Percentiles rank a stretch among this genome's conserved stretches.
phyloP scores from a whole-genome alignment of 257 asterid genomes.

The Solanum chaucha region DNA sequence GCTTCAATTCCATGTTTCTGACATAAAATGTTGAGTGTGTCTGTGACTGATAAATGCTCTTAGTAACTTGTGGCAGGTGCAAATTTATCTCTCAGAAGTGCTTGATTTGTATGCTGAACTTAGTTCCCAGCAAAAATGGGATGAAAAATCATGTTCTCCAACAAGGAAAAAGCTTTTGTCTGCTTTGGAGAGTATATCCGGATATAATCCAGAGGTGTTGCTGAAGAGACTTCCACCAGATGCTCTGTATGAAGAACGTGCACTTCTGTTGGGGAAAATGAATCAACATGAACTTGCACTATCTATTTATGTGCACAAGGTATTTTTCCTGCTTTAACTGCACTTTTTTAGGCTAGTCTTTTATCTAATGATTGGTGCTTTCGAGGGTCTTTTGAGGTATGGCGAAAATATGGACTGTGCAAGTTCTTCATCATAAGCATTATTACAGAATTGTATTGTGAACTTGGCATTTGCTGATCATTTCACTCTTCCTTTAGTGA shows the following conservation, averaged over 20 bases:
- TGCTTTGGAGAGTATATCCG: conserved; percentile 79
- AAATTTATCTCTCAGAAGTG: conserved; percentile 91
- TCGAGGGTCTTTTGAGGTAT: not conserved
- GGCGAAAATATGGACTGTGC: not conserved
- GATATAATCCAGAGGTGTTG: conserved; percentile 75
- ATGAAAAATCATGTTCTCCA: conserved; percentile 68
- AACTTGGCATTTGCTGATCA: not conserved
- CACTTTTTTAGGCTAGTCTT: not conserved
- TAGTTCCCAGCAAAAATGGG: conserved; percentile 77
- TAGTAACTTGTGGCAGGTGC: conserved; percentile 48
- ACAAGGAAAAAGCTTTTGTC: conserved; percentile 89
- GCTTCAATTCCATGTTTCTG: not conserved
- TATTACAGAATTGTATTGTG: not conserved
- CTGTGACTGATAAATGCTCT: not conserved
- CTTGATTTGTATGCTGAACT: conserved; percentile 86
- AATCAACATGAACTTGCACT: conserved; percentile 96
- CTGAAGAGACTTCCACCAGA: conserved; percentile 82
- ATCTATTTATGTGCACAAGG: conserved; percentile 91
- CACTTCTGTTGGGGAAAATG: conserved; percentile 87
- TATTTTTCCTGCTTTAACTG: conserved; percentile 11
- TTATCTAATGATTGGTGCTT: not conserved
- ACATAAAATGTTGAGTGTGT: not conserved
- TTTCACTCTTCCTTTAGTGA: not conserved
- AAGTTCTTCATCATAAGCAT: not conserved
- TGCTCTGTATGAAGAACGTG: conserved; percentile 90